phyloP scores from a whole-genome alignment of 306 rosid genomes.

The Pachyrhizus erosus region DNA sequence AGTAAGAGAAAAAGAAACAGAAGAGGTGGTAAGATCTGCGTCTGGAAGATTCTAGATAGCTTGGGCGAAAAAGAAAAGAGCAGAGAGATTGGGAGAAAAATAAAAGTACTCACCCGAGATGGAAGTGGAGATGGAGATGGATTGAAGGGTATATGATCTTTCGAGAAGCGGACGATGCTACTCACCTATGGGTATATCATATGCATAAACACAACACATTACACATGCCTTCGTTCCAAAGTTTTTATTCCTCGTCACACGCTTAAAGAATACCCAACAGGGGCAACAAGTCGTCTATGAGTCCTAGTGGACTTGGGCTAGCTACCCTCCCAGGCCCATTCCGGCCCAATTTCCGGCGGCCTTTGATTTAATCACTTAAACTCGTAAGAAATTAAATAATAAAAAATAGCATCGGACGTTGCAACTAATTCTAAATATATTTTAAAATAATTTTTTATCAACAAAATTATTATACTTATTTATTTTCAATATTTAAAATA shows the following conservation, averaged over 20 bases:
- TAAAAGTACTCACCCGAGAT: not conserved
- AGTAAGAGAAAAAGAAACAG: not conserved
- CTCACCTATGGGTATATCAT: not conserved
- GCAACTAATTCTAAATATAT: too few species aligned
- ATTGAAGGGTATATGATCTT: conserved; percentile 23
- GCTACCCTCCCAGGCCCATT: not conserved
- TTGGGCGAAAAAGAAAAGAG: not conserved
- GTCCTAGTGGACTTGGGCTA: not conserved
- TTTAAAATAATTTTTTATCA: too few species aligned
- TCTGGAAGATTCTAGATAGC: conserved; percentile 41
- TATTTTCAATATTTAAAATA: too few species aligned
- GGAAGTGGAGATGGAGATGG: conserved; percentile 33
- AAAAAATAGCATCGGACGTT: too few species aligned
- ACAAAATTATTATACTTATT: too few species aligned
- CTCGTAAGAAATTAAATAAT: too few species aligned
- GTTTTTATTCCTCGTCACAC: not conserved
- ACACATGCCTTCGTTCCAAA: not conserved
- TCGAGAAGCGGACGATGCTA: conserved; percentile 9
- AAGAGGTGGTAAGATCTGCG: conserved; percentile 41
- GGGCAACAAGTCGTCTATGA: not conserved
- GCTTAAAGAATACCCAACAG: not conserved
- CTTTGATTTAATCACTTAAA: too few species aligned
- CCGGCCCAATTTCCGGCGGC: too few species aligned
- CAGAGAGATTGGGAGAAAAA: not conserved
- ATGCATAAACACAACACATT: not conserved